Evolutionary conservation across 2,329 filamentous ascomycete species (phyloP).

Genomic region (Fusarium humuli): DNA sequence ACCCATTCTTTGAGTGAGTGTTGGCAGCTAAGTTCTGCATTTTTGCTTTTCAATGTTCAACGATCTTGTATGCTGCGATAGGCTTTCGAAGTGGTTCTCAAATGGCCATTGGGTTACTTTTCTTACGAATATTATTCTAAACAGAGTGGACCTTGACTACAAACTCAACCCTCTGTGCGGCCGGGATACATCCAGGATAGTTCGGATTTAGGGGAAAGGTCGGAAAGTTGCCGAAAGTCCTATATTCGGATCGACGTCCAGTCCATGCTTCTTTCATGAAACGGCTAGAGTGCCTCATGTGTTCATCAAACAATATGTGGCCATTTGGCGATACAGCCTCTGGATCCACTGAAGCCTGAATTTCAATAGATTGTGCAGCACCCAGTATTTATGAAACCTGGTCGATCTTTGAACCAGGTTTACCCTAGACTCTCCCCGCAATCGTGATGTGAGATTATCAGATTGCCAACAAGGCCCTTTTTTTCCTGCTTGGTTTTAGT

Average conservation of each 20-base stretch:
- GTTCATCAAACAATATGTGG: not conserved
- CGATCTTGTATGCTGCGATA: accelerated
- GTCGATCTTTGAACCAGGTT: not conserved
- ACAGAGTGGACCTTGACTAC: too few relatives aligned
- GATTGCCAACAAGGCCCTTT: too few relatives aligned
- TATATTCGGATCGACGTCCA: not conserved
- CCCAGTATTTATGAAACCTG: not conserved
- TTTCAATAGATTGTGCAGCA: accelerated
- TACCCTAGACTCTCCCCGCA: too few relatives aligned
- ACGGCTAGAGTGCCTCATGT: accelerated
- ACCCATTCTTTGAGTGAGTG: not conserved
- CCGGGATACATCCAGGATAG: not conserved
- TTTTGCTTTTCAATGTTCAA: not conserved
- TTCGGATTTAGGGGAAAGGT: not conserved
- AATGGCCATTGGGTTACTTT: not conserved
- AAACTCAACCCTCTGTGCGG: not conserved
- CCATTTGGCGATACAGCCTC: accelerated
- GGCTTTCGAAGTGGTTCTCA: not conserved
- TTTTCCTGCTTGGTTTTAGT: too few relatives aligned
- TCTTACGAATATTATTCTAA: accelerated
- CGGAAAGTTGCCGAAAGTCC: not conserved
- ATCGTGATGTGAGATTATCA: too few relatives aligned
- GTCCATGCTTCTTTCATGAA: too few relatives aligned
- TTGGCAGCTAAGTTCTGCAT: not conserved
- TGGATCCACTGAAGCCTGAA: not conserved